Evolutionary conservation across 805 yeast species (phyloP), one percentile per base, ranked within the genome.

Genomic region (Metschnikowia kofuensis): DNA sequence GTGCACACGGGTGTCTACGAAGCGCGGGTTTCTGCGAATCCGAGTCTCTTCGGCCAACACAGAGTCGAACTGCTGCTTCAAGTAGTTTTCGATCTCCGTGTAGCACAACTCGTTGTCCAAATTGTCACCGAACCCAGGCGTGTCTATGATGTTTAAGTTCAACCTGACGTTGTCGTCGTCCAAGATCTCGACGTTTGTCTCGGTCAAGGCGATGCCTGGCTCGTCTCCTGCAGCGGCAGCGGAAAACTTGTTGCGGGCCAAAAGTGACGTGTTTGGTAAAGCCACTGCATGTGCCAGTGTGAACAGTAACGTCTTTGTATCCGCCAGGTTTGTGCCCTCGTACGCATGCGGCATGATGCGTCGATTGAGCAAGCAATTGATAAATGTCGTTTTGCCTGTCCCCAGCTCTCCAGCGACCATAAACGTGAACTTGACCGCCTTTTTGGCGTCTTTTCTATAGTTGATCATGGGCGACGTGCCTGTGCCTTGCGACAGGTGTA

Each of bases 21-120:
- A 83, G 54, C 88, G 75, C 27, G 96, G 96, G 63, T 89, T 88
- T 76, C 97, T 84, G 66, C 79, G 79, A 54, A 90, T 88, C 54
- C 92, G 77, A 1, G 94, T 87, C 65, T 90, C 97, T 64, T 90
- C 96, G 1, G 88, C 89, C 41, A 90, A 75, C 0, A 87, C 89
- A 48, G 77, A 71, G 63, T 85, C 91, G 62, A 86, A 87, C 62
- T 87, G 92, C 62, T 84, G 89, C 63, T 84, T 86, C 59, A 87
- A 68, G 62, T 78, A 87, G 48, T 76, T 74, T 45, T 80, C 79
- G 45, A 87, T 79, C 61, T 87, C 94, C 11, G 69, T 72, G 59
- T 79, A 82, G 61, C 92, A 85, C 44, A 84, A 57, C 42, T 80
- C 79, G 65, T 85, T 85, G 67, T 87, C 83, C 56, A 87, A 74